These are phyloP conservation scores for Tylopilus balloui DNA, from an alignment of 768 basidiomycete genomes.

Conservation along the genomic window DNA sequence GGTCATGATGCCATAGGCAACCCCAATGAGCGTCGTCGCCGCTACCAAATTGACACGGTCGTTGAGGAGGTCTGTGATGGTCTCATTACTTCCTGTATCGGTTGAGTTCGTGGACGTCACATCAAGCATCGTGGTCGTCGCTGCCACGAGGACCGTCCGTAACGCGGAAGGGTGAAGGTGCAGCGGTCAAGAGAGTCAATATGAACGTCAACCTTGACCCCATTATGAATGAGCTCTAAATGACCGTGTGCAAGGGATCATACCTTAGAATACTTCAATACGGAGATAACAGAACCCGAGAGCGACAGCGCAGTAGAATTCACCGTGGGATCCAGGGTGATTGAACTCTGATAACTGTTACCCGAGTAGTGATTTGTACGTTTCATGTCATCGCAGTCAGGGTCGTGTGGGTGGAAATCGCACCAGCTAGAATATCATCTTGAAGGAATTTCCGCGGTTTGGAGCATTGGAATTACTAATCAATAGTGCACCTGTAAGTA, in stretches of 20 bases:
- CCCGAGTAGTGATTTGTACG: constrained; percentile 5
- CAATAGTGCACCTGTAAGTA: background rate
- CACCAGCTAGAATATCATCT: background rate
- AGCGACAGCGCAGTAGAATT: constrained; percentile 1
- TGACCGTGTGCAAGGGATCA: constrained; percentile 23
- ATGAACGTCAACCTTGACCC: constrained; percentile 7
- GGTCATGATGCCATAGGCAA: constrained; percentile 21
- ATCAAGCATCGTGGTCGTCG: constrained; percentile 6
- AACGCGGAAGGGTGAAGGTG: constrained; percentile 5
- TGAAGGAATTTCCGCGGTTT: too few relatives aligned
- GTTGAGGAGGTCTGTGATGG: constrained; percentile 7
- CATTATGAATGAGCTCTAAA: constrained; percentile 21
- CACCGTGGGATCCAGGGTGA: constrained; percentile 7
- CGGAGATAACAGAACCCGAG: constrained; percentile 12
- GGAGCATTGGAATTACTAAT: background rate
- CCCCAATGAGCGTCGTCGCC: constrained; percentile 22
- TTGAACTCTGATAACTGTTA: constrained; percentile 21
- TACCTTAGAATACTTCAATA: constrained; percentile 4
- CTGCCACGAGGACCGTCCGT: constrained; percentile 5
- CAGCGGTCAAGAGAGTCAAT: constrained; percentile 8
- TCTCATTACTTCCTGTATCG: constrained; percentile 2
- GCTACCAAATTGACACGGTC: constrained; percentile 25
- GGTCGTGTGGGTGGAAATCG: constrained; percentile 3
- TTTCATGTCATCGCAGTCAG: constrained; percentile 9
- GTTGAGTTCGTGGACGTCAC: constrained; percentile 9